phyloP scores from a whole-genome alignment of 2,329 filamentous ascomycete genomes.

The Clarireedia sp. region DNA sequence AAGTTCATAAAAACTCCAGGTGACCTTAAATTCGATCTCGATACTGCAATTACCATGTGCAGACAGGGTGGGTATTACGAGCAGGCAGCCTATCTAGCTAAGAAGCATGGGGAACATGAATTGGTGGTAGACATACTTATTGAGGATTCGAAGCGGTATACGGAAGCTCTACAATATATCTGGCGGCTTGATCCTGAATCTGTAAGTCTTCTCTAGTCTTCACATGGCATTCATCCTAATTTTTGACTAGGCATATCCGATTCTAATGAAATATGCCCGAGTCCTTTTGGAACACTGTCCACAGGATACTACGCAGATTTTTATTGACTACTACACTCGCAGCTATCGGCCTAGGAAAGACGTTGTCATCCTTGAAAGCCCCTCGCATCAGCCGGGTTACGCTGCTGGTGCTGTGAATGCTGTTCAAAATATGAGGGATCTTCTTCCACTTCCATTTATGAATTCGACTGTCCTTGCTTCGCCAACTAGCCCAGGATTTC shows the following conservation, averaged over 20 bases:
- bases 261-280: conserved; percentile 90
- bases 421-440: conserved; percentile 75
- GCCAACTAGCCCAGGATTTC: conserved; percentile 42
- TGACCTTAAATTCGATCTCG: conserved; percentile 91
- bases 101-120: conserved; percentile 88
- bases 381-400: conserved; percentile 23
- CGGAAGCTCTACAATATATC: conserved; percentile 83
- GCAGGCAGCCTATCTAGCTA: conserved; percentile 90
- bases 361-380: conserved; percentile 25
- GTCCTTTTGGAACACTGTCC: conserved; percentile 85
- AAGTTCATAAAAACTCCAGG: conserved; percentile 94
- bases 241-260: conserved; percentile 61
- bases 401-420: conserved; percentile 56
- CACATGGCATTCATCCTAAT: conserved; percentile 6
- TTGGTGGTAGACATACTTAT: conserved; percentile 93
- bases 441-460: conserved; percentile 82
- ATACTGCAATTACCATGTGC: conserved; percentile 96
- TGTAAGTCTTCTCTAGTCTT: conserved; percentile 39
- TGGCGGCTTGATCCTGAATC: conserved; percentile 74
- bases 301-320: conserved; percentile 72
- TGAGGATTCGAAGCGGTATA: conserved; percentile 87
- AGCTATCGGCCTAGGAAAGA: conserved; percentile 69
- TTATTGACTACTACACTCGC: conserved; percentile 92
- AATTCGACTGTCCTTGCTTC: conserved; percentile 52
- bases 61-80: conserved; percentile 94